Evolutionary conservation across 495 filamentous ascomycete species (phyloP), one percentile per base, ranked within the genome.

Genomic region (Neurospora africana): DNA sequence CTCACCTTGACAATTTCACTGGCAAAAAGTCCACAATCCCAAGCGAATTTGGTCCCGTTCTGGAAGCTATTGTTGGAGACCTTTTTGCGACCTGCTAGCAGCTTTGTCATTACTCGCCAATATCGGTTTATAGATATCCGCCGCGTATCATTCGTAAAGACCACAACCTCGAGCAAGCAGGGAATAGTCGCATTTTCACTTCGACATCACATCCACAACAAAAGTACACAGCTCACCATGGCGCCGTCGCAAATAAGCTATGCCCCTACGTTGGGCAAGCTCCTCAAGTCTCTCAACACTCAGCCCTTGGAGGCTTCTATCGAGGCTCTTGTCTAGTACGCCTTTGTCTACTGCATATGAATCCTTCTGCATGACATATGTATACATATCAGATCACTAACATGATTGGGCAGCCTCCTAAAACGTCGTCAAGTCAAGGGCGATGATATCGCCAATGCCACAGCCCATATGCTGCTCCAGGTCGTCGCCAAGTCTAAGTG

Each of bases 381-480:
- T n/a, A n/a, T n/a, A 68, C 65, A 58, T 30, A 27, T 58, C 21
- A 58, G 17, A 7, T 19, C 19, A n/a, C 47, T 74, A 69, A 69
- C 39, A 1, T 58, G 30, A 21, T 61, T 30, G 53, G 53, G 61
- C 76, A 97, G 93, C 67, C 89, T 97, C 40, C 87, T 99, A 41
- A 97, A 97, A 81, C 86, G 94, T 78, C 87, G 94, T 76, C 94
- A 98, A 78, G 95, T 99, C 75, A 87, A 86, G 71, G 92, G 92
- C 76, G 88, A 93, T 82, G 89, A 92, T 79, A 97, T 93, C 82
- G 95, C 95, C 61, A 88, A 92, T 70, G 95, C 94, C 76, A 98
- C 95, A 7, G 92, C 93, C 35, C 90, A 95, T 72, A 87, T 98
- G 33, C 89, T 98, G 37, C 89, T 91, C 37, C 89, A 91, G 70